phyloP scores from a whole-genome alignment of 2,329 filamentous ascomycete species.

The Cladophialophora exuberans region DNA sequence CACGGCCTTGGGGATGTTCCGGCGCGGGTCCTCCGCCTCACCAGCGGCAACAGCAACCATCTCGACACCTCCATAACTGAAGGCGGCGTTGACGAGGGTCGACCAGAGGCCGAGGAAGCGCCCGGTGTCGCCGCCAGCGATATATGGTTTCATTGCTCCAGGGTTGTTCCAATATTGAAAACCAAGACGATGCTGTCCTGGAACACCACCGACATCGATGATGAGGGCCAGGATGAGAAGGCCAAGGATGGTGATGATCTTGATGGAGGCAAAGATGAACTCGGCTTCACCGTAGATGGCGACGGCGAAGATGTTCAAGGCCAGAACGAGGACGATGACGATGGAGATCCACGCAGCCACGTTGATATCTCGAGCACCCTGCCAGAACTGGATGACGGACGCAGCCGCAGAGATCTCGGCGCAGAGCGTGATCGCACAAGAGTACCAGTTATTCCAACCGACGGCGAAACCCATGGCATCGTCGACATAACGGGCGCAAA shows the following conservation, averaged over 20 bases:
- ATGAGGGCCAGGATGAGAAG: slow-evolving; percentile 54
- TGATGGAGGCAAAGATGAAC: slow-evolving; percentile 55
- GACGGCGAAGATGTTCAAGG: slow-evolving; percentile 71
- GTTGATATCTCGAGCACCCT: slow-evolving; percentile 41
- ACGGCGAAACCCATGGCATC: slow-evolving; percentile 50
- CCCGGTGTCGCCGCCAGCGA: slow-evolving; percentile 40
- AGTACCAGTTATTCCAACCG: slow-evolving; percentile 54
- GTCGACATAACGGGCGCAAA: slow-evolving; percentile 45
- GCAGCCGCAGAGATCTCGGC: slow-evolving; percentile 68
- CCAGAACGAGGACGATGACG: slow-evolving; percentile 40
- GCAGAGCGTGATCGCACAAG: slow-evolving; percentile 44
- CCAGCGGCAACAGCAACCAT: slow-evolving; percentile 54
- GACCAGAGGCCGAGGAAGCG: slow-evolving; percentile 59
- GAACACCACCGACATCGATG: slow-evolving; percentile 53
- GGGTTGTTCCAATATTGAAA: slow-evolving; percentile 61
- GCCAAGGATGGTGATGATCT: slow-evolving; percentile 54
- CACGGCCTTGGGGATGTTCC: slow-evolving; percentile 47
- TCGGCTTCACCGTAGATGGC: slow-evolving; percentile 43
- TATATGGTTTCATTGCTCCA: slow-evolving; percentile 34
- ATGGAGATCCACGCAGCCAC: slow-evolving; percentile 35
- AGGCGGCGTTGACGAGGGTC: slow-evolving; percentile 51
- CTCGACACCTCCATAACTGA: slow-evolving; percentile 57
- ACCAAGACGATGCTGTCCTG: slow-evolving; percentile 57
- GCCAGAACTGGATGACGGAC: slow-evolving; percentile 67
- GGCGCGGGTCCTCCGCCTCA: slow-evolving; percentile 51